Conservation (phyloP, 2,329 filamentous ascomycete species). For the Neurospora sp. region DNA sequence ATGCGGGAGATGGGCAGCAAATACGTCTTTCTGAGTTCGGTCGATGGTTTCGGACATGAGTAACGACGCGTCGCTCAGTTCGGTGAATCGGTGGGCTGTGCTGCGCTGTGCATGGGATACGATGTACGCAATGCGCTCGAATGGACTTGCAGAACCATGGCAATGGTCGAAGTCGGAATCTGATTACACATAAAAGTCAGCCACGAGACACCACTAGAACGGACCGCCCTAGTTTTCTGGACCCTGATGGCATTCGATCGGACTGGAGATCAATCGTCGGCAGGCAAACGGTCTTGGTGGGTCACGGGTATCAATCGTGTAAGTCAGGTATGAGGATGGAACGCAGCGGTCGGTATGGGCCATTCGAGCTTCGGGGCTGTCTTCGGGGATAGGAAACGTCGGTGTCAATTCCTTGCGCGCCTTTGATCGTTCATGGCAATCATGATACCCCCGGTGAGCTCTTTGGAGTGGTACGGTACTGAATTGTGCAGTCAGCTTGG, state of each 20-base stretch:
- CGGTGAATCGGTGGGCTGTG: not conserved
- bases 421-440: no score
- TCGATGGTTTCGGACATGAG: not conserved
- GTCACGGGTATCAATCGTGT: not conserved
- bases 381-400: not conserved
- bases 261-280: not conserved
- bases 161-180: not conserved
- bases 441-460: no score
- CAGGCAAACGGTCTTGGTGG: not conserved
- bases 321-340: not conserved
- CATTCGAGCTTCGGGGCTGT: not conserved
- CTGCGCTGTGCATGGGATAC: not conserved
- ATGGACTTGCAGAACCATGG: not conserved
- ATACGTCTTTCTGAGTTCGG: not conserved
- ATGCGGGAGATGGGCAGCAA: not conserved
- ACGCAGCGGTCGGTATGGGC: not conserved
- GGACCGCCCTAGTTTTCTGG: not conserved
- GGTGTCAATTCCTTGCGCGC: no score
- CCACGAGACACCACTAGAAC: not conserved
- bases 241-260: not conserved
- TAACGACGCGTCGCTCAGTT: not conserved
- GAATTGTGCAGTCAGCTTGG: no score
- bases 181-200: not conserved
- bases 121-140: not conserved
- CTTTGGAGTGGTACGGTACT: no score